Base-by-base conservation (phyloP, 2,329 filamentous ascomycete species). In the Curvularia hawaiiensis region DNA sequence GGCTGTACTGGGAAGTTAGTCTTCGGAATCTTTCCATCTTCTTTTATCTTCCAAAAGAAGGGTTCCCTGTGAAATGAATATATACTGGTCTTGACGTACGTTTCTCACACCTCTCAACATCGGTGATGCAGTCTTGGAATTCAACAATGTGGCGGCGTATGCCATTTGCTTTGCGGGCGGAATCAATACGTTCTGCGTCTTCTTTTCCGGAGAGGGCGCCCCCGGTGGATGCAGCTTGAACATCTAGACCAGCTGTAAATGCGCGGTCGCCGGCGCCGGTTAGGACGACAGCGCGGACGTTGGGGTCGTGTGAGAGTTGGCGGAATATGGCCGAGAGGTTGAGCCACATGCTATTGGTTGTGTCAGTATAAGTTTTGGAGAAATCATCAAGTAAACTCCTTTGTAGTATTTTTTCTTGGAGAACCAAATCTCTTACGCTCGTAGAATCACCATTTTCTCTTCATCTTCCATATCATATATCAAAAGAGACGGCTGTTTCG, bases 31-130 rank as follows among this genome's bases (percentile, higher is more conserved):
- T 4, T 6, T 28, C 26, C 26, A 28, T 28, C 6, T 28, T 28
- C 18, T n/a, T 30, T 12, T 7, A 14, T 28, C 18, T n/a, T 30
- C 6, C 2, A 14, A 2, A 24, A 22, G 4, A 24, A 24, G 22
- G 11, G 22, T 5, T 43, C 24, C 22, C 26, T 26, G 18, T 40
- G 26, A 28, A 28, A 9, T 28, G 9, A 16, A 14, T 10, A 9
- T 14, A 31, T 11, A 18, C 14, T 20, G 4, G 4, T 43, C 24
- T 30, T 28, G 3, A 45, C 44, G 28, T 46, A 46, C 44, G 88
- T 79, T 98, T 98, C 78, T 95, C 90, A 77, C 94, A 98, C 66
- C 84, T 87, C 75, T 97, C 94, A 52, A 96, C 80, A 14, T 87
- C 84, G 1, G 83, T 83, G 61, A 99, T 87, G 69, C 88, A 90